Base-by-base conservation (phyloP, 768 basidiomycete species). In the Tephrocybe sp. region DNA sequence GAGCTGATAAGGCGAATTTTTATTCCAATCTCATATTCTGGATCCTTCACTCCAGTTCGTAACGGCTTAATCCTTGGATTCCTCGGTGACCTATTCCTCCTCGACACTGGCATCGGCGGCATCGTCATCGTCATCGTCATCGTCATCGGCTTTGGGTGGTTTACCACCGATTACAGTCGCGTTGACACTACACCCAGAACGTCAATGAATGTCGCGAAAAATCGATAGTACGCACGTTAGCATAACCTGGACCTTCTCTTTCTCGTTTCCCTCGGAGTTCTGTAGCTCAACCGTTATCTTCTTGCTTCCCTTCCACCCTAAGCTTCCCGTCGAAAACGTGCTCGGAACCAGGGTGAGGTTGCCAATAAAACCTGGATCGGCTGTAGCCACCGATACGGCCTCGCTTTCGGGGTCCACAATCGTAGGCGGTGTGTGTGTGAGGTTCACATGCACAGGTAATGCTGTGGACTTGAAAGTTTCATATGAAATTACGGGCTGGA, bases 281-380 rank as follows among this genome's bases (percentile, higher is more conserved):
- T 79, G 71, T 13, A 92, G 63, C 59, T 89, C 86, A 43, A 92
- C 74, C 1, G 72, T 75, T 51, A 91, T 66, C 21, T 83, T 77
- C 64, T 84, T 86, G 64, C 66, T 79, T 2, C 85, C 89, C 64
- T 90, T 92, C 90, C 90, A 92, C 15, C 91, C 90, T 63, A 86
- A 89, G 61, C 86, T 88, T 9, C 89, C 88, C 0, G 88, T 89
- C 12, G 71, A 59, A 66, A 92, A 90, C 31, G 78, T 71, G 50
- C 67, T 77, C 1, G 90, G 80, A 3, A 75, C 56, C 6, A 90
- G 73, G 0, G 78, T 76, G 18, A 83, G 63, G 34, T 68, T 74
- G 13, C 79, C 80, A 53, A 90, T 71, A 61, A 79, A 74, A 9
- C 86, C 88, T 22, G 80, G 72, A 64, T 89, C 89, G 3, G 62